These are phyloP conservation scores for Neurospora intermedia DNA, from an alignment of 495 filamentous ascomycete species.

Conservation along the genomic window DNA sequence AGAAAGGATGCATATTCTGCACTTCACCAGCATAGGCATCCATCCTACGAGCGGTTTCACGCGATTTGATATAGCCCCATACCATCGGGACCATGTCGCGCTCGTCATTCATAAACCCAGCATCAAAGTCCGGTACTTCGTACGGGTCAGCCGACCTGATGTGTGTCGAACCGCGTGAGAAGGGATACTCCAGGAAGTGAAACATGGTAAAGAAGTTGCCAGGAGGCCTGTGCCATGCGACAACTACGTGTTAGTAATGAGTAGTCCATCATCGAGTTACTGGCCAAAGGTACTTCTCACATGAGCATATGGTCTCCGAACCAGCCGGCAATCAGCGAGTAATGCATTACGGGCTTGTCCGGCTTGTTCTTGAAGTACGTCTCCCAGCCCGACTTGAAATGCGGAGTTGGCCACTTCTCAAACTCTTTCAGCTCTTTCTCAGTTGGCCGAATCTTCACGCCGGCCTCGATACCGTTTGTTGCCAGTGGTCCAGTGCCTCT, in stretches of 20 bases:
- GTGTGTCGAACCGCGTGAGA: slow-evolving; percentile 63
- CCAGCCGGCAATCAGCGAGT: slow-evolving; percentile 58
- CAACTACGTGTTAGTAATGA: neutral
- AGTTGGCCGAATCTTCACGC: slow-evolving; percentile 68
- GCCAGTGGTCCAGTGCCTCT: slow-evolving; percentile 71
- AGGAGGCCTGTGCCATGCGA: slow-evolving; percentile 21
- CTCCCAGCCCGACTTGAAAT: slow-evolving; percentile 63
- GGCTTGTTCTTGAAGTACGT: slow-evolving; percentile 77
- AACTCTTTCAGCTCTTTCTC: slow-evolving; percentile 59
- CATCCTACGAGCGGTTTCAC: slow-evolving; percentile 72
- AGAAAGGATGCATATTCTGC: slow-evolving; percentile 54
- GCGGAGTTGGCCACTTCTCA: slow-evolving; percentile 52
- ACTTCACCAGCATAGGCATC: slow-evolving; percentile 70
- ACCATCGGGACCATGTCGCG: slow-evolving; percentile 77
- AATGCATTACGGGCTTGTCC: slow-evolving; percentile 82
- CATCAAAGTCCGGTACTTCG: slow-evolving; percentile 67
- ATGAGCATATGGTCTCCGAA: slow-evolving; percentile 63
- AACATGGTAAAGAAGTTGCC: slow-evolving; percentile 86
- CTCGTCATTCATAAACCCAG: slow-evolving; percentile 79
- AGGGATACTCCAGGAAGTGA: slow-evolving; percentile 77
- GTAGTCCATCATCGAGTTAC: rapidly evolving
- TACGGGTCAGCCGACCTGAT: slow-evolving; percentile 64
- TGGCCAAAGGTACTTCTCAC: slow-evolving; percentile 9
- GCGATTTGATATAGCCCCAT: slow-evolving; percentile 80
- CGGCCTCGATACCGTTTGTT: slow-evolving; percentile 80